A percentile compares a stretch with the other conserved stretches of the same genome.
phyloP scores from a whole-genome alignment of 352 stramenopile species.

The Phytophthora litchii region DNA sequence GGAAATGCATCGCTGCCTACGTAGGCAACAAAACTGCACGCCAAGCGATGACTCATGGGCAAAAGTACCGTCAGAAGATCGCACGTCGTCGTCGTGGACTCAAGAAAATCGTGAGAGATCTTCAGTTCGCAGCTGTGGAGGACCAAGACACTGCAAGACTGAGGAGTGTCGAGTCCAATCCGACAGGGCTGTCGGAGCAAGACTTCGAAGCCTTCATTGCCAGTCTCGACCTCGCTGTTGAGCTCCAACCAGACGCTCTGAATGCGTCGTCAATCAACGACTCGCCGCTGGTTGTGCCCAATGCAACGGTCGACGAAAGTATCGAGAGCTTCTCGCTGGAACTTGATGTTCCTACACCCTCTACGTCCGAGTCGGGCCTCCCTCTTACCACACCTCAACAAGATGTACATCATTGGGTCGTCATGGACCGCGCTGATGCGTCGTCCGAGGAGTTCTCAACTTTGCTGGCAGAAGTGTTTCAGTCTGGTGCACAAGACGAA shows the following conservation, averaged over 20 bases:
- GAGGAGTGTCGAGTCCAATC: constrained; percentile 25
- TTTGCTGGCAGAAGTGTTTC: constrained; percentile 21
- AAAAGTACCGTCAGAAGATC: constrained; percentile 92
- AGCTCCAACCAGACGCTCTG: constrained; percentile 20
- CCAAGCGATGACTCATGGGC: constrained; percentile 93
- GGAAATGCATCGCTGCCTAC: constrained; percentile 55
- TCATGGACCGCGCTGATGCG: constrained; percentile 34
- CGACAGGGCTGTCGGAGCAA: constrained; percentile 28
- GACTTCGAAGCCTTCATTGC: constrained; percentile 33
- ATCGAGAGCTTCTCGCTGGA: constrained; percentile 22
- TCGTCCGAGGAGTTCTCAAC: constrained; percentile 32
- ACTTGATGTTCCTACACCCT: background rate
- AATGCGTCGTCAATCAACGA: constrained; percentile 8
- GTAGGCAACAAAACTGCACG: constrained; percentile 70
- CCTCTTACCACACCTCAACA: constrained; percentile 25
- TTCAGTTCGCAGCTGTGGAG: constrained; percentile 24
- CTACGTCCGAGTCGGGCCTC: constrained; percentile 9
- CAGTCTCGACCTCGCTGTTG: constrained; percentile 30
- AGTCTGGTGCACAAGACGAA: constrained; percentile 6
- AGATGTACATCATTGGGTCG: constrained; percentile 36
- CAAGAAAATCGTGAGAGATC: constrained; percentile 43
- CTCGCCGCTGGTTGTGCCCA: constrained; percentile 33
- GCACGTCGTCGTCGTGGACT: constrained; percentile 44
- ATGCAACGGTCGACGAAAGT: background rate
- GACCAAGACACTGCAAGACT: constrained; percentile 8